Evolutionary conservation across 2,329 filamentous ascomycete species (phyloP), one percentile per base, ranked within the genome.

Genomic region (Colletotrichum euphorbiae): DNA sequence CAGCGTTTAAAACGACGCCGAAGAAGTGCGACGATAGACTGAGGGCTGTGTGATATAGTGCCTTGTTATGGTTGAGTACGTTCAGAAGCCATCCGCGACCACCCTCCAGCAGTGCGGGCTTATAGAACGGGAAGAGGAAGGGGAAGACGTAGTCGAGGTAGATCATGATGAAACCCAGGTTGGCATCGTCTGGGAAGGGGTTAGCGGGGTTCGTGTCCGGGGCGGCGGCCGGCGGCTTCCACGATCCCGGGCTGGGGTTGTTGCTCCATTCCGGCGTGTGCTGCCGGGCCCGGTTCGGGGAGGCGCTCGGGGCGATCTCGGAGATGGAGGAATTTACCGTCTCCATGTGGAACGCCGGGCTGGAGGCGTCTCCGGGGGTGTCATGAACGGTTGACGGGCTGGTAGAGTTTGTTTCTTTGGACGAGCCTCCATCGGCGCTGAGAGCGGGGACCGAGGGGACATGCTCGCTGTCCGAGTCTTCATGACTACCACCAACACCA

Each of bases 91-190:
- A 91, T 28, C 85, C 83, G 55, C 85, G 83, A 13, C 88, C 88
- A n/a, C 86, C 84, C 63, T 85, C 80, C 3, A 86, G 79, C 6
- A 88, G 73, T 2, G 81, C 80, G 1, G 89, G 88, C 3, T 82
- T 82, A 75, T 90, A 90, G 74, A 89, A 87, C 2, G 89, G 89
- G 73, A 88, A 90, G 1, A 90, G 77, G 71, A 89, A 87, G 2
- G 89, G 88, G 69, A 90, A 84, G 19, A 90, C 81, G 70, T 87
- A 84, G 74, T 91, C 88, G 51, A 90, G 80, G 73, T 89, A 90
- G 64, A 87, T 82, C 83, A 88, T 87, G 64, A 86, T 77, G 48
- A 84, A 81, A 72, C 81, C 78, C 0, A 81, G 72, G 59, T 72
- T 68, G 40, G 65, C 50, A 40, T 65, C 65, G 48, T 68, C 65